These are phyloP conservation scores for Quillaja saponaria DNA, from an alignment of 306 rosid genomes.

Conservation along the genomic window DNA sequence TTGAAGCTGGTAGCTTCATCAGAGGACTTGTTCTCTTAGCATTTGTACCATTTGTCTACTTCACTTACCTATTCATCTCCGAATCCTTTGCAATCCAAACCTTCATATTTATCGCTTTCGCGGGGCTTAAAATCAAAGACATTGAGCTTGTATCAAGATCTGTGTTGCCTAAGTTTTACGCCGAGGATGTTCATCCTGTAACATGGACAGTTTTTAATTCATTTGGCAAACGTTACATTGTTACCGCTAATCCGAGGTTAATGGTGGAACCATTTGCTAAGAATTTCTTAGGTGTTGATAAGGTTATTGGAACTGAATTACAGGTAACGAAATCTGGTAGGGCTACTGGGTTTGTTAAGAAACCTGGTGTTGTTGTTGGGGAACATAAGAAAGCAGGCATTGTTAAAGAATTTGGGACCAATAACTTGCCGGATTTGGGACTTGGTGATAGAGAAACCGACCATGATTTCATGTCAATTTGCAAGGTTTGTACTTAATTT, in stretches of 20 bases:
- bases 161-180: constrained; percentile 74
- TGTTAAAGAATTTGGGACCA: constrained; percentile 53
- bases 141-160: constrained; percentile 71
- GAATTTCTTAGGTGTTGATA: constrained; percentile 67
- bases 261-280: constrained; percentile 85
- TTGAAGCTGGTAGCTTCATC: constrained; percentile 79
- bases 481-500: constrained; percentile 60
- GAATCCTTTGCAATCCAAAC: constrained; percentile 62
- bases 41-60: constrained; percentile 61
- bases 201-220: constrained; percentile 80
- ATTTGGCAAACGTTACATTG: constrained; percentile 66
- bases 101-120: constrained; percentile 59
- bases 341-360: constrained; percentile 74
- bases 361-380: constrained; percentile 80
- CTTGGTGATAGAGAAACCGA: constrained; percentile 80
- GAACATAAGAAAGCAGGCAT: constrained; percentile 64
- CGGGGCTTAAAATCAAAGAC: constrained; percentile 60
- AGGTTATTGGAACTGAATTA: constrained; percentile 79
- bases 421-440: constrained; percentile 71
- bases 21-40: constrained; percentile 60
- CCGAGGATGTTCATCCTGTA: constrained; percentile 73
- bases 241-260: constrained; percentile 79
- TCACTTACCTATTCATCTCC: constrained; percentile 62
- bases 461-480: constrained; percentile 88
- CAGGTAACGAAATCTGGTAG: constrained; percentile 54